Evolutionary conservation across 2,329 filamentous ascomycete species (phyloP).

Genomic region (Cladosporium cucumerinum): DNA sequence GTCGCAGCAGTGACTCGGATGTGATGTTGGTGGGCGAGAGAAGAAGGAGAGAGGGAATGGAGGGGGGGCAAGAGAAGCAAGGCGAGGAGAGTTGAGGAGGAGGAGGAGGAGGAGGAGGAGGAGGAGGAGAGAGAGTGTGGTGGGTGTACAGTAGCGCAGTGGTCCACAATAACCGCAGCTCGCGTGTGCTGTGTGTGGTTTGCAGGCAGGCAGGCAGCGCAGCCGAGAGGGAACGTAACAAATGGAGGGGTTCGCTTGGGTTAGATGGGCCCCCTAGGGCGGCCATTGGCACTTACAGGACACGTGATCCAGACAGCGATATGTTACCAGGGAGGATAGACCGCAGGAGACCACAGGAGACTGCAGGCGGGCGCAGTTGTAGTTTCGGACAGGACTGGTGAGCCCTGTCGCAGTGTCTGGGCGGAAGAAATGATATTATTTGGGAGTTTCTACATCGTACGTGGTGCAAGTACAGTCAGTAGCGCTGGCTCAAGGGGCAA

Average conservation of each 20-base stretch:
- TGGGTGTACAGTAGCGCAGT: not conserved
- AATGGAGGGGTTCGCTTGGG: constrained; percentile 1
- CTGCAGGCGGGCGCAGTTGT: not conserved
- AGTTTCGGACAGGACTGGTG: not conserved
- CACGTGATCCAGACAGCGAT: constrained; percentile 1
- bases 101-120: not conserved
- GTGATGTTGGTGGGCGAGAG: not conserved
- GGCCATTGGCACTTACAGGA: not conserved
- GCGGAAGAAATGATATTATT: not conserved
- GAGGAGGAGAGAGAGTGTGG: no score
- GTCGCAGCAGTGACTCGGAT: not conserved
- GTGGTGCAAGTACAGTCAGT: not conserved
- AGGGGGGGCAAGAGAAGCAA: not conserved
- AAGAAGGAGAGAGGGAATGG: not conserved
- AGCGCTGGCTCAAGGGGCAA: constrained; percentile 1
- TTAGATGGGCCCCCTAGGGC: not conserved
- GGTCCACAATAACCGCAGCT: constrained; percentile 9
- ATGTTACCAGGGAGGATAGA: not conserved
- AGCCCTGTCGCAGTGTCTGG: not conserved
- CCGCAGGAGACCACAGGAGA: not conserved
- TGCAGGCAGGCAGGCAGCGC: no score
- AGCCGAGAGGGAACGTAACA: not conserved
- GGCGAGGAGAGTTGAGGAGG: not conserved
- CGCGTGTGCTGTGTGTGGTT: not conserved
- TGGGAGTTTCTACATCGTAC: not conserved